These are phyloP conservation scores for Oryza brachyantha DNA, from an alignment of 176 grass and related monocot genomes.

Conservation along the genomic window DNA sequence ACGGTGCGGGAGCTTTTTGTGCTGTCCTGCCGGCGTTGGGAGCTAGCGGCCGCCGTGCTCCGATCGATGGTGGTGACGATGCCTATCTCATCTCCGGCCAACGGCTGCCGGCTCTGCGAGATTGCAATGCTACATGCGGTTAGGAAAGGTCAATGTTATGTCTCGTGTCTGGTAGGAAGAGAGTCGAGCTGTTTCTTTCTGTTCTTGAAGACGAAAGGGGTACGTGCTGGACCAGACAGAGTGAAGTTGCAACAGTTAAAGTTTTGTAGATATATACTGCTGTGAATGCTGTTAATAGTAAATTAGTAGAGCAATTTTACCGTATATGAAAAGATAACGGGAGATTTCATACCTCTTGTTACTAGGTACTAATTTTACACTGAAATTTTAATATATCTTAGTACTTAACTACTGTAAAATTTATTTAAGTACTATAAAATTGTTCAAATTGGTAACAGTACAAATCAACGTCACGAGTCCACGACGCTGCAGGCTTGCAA, in stretches of 20 bases:
- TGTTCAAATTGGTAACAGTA: too few relatives aligned
- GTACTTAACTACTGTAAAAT: too few relatives aligned
- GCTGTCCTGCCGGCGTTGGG: conserved; percentile 11
- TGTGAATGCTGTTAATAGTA: too few relatives aligned
- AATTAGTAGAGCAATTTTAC: too few relatives aligned
- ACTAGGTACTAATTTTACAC: too few relatives aligned
- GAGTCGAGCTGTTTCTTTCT: not conserved
- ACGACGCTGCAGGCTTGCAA: not conserved
- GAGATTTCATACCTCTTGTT: too few relatives aligned
- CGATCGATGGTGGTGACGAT: not conserved
- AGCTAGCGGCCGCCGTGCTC: not conserved
- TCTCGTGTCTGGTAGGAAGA: not conserved
- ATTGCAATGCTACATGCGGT: not conserved
- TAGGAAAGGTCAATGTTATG: not conserved
- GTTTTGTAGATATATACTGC: too few relatives aligned
- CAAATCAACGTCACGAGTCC: too few relatives aligned
- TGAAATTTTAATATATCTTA: too few relatives aligned
- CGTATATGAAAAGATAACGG: too few relatives aligned
- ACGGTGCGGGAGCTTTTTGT: not conserved
- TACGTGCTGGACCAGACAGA: not conserved
- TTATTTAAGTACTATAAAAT: too few relatives aligned
- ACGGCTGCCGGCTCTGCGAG: not conserved
- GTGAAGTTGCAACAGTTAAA: not conserved
- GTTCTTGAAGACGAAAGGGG: not conserved
- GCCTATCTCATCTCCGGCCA: not conserved